Evolutionary conservation across 306 rosid genomes (phyloP).

Genomic region (Vigna angularis): DNA sequence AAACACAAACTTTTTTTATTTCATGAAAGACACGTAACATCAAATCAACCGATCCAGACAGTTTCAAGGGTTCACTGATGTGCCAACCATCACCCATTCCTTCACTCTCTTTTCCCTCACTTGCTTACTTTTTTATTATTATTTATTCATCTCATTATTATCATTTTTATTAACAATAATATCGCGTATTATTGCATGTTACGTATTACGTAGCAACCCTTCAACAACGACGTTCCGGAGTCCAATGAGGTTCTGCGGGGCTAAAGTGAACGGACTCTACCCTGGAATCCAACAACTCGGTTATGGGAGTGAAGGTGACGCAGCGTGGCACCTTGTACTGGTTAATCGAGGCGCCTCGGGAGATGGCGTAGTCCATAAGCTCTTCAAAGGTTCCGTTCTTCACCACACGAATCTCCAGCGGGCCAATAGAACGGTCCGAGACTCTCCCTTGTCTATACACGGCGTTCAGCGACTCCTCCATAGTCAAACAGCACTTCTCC

Average conservation of each 20-base stretch:
- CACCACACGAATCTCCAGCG: conserved; percentile 82
- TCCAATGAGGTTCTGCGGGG: conserved; percentile 72
- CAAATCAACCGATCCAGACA: conserved; percentile 20
- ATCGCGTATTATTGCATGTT: neutral
- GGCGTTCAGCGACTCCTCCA: conserved; percentile 79
- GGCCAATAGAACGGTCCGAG: conserved; percentile 73
- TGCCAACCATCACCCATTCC: neutral
- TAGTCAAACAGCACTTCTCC: conserved; percentile 58
- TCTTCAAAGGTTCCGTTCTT: conserved; percentile 87
- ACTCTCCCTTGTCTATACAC: conserved; percentile 82
- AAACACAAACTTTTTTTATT: neutral
- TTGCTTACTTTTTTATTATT: neutral
- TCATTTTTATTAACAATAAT: no score
- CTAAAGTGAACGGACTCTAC: conserved; percentile 75
- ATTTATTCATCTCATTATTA: no score
- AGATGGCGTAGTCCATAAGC: conserved; percentile 89
- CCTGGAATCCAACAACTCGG: conserved; percentile 73
- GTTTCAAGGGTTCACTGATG: conserved; percentile 12
- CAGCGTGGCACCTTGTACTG: conserved; percentile 92
- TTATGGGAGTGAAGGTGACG: conserved; percentile 72
- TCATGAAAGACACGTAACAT: conserved; percentile 39
- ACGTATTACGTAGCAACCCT: neutral
- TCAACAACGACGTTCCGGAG: conserved; percentile 62
- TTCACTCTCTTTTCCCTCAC: neutral
- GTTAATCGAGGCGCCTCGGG: conserved; percentile 85